phyloP scores from a whole-genome alignment of 2,329 filamentous ascomycete species.

The Fusarium sp. region DNA sequence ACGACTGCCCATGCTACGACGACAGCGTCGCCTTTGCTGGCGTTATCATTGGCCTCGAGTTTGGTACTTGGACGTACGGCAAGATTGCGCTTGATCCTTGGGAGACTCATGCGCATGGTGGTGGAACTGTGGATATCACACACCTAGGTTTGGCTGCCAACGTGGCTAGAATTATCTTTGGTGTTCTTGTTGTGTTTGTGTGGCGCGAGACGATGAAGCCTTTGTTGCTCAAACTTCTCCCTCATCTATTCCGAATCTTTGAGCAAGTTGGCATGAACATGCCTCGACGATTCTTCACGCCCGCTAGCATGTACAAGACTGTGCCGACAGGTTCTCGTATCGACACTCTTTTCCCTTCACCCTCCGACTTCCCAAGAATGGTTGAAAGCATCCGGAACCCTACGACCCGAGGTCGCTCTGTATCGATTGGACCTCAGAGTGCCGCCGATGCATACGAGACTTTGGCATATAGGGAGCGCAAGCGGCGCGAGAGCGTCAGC shows the following conservation, averaged over 20 bases:
- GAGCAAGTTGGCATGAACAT: constrained; percentile 84
- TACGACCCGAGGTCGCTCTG: constrained; percentile 76
- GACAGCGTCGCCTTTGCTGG: constrained; percentile 95
- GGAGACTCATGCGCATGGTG: constrained; percentile 60
- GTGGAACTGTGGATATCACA: constrained; percentile 75
- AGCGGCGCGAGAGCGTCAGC: constrained; percentile 68
- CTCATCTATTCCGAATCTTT: constrained; percentile 88
- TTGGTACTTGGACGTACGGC: constrained; percentile 87
- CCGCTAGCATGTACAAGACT: constrained; percentile 89
- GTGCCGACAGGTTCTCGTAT: constrained; percentile 77
- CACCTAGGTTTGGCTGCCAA: constrained; percentile 77
- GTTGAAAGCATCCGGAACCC: constrained; percentile 87
- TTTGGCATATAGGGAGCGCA: constrained; percentile 85
- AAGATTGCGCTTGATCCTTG: constrained; percentile 65
- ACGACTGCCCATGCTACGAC: constrained; percentile 97
- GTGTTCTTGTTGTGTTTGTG: constrained; percentile 86
- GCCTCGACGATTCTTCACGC: constrained; percentile 91
- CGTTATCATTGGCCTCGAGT: constrained; percentile 86
- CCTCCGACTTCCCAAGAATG: constrained; percentile 88
- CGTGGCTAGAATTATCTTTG: constrained; percentile 78
- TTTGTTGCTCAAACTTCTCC: constrained; percentile 80
- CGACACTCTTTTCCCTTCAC: constrained; percentile 90
- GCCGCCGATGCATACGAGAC: constrained; percentile 97
- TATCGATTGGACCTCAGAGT: constrained; percentile 94
- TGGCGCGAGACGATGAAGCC: constrained; percentile 96